These are phyloP conservation scores for Acrodontium crateriforme DNA, from an alignment of 2,329 filamentous ascomycete species.

Conservation along the genomic window DNA sequence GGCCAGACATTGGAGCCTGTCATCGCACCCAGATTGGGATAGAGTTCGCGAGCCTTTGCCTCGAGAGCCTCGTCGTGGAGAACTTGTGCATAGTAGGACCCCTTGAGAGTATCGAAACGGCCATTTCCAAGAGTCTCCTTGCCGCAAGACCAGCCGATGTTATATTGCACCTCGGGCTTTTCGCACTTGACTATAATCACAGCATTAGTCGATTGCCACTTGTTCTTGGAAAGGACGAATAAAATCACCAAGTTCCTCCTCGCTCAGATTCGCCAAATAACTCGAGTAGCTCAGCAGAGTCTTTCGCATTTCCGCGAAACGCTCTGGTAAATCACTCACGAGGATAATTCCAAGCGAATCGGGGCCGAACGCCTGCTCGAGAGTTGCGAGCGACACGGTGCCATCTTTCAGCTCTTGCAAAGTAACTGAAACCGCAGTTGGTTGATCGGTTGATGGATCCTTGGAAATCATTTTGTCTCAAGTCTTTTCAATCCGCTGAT, in stretches of 20 bases:
- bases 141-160: constrained; percentile 63
- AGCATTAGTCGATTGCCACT: too few species aligned
- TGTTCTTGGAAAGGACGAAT: too few species aligned
- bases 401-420: constrained; percentile 27
- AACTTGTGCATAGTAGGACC: constrained; percentile 66
- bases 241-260: constrained; percentile 57
- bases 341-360: constrained; percentile 83
- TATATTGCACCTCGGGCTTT: constrained; percentile 41
- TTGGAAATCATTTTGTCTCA: too few species aligned
- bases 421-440: constrained; percentile 32
- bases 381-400: constrained; percentile 50
- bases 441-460: too few species aligned
- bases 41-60: constrained; percentile 38
- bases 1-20: constrained; percentile 88
- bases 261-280: constrained; percentile 70
- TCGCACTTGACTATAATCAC: constrained; percentile 31
- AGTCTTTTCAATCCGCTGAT: too few species aligned
- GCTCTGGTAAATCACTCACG: constrained; percentile 67
- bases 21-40: constrained; percentile 72
- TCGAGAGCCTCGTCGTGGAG: constrained; percentile 47
- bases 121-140: constrained; percentile 71
- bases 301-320: constrained; percentile 58
- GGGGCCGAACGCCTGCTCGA: constrained; percentile 76
- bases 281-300: constrained; percentile 74
- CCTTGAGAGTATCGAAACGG: constrained; percentile 66